A percentile compares a stretch with the other conserved stretches of the same genome.
phyloP scores from a whole-genome alignment of 2,329 filamentous ascomycete genomes.

The Zasmidium cellare region DNA sequence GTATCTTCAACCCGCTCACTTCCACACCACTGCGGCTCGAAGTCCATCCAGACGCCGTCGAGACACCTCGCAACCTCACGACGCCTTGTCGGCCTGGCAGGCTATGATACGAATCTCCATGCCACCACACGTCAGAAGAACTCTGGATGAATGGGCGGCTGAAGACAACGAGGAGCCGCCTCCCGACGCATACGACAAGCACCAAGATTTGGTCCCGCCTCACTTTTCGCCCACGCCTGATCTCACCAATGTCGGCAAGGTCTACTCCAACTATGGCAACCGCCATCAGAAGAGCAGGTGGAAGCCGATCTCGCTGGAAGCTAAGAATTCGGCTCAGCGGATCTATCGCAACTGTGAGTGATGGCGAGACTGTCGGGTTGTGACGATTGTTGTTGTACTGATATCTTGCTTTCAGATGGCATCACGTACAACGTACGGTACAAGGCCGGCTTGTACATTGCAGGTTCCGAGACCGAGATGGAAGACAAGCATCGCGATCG shows the following conservation, averaged over 20 bases:
- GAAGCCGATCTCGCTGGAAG: neutral
- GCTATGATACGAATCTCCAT: neutral
- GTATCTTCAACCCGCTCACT: neutral
- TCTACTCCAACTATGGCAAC: neutral
- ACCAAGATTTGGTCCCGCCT: slow-evolving; percentile 2
- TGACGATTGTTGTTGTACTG: too few relatives aligned
- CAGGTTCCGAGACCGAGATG: slow-evolving; percentile 4
- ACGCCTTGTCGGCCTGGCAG: neutral
- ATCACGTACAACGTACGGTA: neutral
- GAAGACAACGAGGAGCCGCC: too few relatives aligned
- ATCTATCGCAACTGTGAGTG: neutral
- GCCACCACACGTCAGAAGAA: too few relatives aligned
- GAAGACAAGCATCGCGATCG: slow-evolving; percentile 2
- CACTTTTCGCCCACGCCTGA: slow-evolving; percentile 11
- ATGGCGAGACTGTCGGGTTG: too few relatives aligned
- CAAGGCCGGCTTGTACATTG: slow-evolving; percentile 8
- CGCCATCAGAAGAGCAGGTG: neutral
- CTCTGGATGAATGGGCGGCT: too few relatives aligned
- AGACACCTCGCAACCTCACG: neutral
- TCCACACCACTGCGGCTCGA: neutral
- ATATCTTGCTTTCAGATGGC: neutral
- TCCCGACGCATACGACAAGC: slow-evolving; percentile 12
- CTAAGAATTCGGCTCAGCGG: neutral
- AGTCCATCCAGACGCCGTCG: too few relatives aligned
- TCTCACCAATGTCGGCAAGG: neutral